Evolutionary conservation across 2,329 filamentous ascomycete genomes (phyloP).

Genomic region (Sporothrix luriei): DNA sequence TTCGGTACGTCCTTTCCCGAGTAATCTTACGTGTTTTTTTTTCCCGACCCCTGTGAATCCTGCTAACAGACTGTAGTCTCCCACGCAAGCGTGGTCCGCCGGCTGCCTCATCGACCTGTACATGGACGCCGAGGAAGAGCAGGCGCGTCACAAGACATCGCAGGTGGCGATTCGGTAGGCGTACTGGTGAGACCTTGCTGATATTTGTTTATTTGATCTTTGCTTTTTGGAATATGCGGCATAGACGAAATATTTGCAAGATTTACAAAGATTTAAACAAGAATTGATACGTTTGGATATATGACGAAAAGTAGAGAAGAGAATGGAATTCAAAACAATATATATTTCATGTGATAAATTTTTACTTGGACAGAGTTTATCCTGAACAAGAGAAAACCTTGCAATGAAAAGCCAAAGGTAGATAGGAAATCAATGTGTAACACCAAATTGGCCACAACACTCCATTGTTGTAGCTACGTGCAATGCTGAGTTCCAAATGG

Average conservation of each 20-base stretch:
- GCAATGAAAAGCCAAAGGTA: too few relatives aligned
- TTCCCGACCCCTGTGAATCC: background rate
- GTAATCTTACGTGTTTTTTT: background rate
- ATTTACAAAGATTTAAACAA: background rate
- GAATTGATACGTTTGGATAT: background rate
- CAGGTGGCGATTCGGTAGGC: constrained; percentile 17
- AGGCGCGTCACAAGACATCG: constrained; percentile 40
- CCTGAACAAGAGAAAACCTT: too few relatives aligned
- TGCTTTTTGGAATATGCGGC: background rate
- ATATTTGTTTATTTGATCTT: constrained; percentile 5
- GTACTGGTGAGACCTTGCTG: background rate
- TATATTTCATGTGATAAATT: too few relatives aligned
- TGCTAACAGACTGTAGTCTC: constrained; percentile 62
- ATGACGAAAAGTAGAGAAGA: too few relatives aligned
- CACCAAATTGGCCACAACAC: too few relatives aligned
- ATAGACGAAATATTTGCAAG: background rate
- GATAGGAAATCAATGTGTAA: too few relatives aligned
- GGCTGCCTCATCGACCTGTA: constrained; percentile 94
- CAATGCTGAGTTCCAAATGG: too few relatives aligned
- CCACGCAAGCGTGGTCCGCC: constrained; percentile 95
- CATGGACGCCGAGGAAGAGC: constrained; percentile 75
- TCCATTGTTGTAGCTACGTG: too few relatives aligned
- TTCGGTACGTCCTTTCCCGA: constrained; percentile 65
- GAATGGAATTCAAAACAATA: too few relatives aligned
- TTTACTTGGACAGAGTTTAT: too few relatives aligned